A percentile compares a stretch with the other conserved stretches of the same genome.
phyloP scores from a whole-genome alignment of 768 basidiomycete genomes.

The Rhizopogon vesiculosus region DNA sequence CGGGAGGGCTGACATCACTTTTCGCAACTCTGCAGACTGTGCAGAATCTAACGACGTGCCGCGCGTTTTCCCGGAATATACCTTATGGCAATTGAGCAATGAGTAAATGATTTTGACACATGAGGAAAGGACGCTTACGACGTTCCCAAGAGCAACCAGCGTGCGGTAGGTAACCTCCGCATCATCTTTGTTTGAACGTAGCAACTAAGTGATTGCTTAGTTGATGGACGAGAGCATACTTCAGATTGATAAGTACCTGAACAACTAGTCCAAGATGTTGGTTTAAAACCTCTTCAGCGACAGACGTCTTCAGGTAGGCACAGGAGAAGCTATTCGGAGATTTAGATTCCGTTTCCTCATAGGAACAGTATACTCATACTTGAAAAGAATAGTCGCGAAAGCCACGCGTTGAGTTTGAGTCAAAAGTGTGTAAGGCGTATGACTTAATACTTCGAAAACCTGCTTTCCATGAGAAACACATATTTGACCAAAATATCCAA shows the following conservation, averaged over 20 bases:
- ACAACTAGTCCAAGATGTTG: slow-evolving; percentile 41
- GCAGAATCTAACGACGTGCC: slow-evolving; percentile 26
- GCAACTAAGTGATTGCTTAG: slow-evolving; percentile 15
- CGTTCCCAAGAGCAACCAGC: slow-evolving; percentile 69
- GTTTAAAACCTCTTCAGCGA: slow-evolving; percentile 35
- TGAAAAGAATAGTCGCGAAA: slow-evolving; percentile 78
- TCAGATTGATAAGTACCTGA: slow-evolving; percentile 30
- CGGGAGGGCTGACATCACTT: slow-evolving; percentile 4
- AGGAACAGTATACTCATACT: slow-evolving; percentile 49
- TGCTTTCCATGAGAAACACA: slow-evolving; percentile 23
- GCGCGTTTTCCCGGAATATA: slow-evolving; percentile 40
- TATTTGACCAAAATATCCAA: background rate
- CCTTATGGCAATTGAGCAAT: slow-evolving; percentile 29
- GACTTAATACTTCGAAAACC: slow-evolving; percentile 52
- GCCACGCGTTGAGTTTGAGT: slow-evolving; percentile 73
- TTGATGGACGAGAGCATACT: background rate
- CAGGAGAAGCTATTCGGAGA: slow-evolving; percentile 56
- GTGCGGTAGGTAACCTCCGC: slow-evolving; percentile 69
- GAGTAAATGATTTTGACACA: background rate
- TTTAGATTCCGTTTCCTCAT: slow-evolving; percentile 2
- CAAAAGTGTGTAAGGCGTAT: slow-evolving; percentile 48
- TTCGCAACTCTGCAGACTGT: slow-evolving; percentile 26
- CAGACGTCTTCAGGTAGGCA: slow-evolving; percentile 38
- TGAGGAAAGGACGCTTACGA: slow-evolving; percentile 36
- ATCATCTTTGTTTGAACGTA: slow-evolving; percentile 45